phyloP scores from a whole-genome alignment of 1,284 basidiomycete species.

The Rhodotorula sp. region DNA sequence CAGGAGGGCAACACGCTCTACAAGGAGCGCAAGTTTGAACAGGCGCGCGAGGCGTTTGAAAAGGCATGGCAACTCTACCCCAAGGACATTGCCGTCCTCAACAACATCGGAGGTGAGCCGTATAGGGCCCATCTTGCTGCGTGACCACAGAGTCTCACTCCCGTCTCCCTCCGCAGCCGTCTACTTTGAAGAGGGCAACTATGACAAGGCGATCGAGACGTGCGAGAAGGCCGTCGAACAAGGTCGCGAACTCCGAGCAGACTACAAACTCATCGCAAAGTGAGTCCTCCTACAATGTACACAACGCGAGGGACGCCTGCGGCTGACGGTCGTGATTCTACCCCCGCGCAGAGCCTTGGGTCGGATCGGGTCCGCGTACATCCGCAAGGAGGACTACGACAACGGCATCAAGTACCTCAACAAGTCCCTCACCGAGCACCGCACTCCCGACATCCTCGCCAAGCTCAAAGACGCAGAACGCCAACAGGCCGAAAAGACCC shows the following conservation, averaged over 20 bases:
- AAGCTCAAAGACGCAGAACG: constrained; percentile 87
- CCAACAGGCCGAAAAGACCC: constrained; percentile 70
- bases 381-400: constrained; percentile 72
- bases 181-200: constrained; percentile 90
- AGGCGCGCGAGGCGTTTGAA: constrained; percentile 51
- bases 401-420: constrained; percentile 84
- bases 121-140: not conserved
- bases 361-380: constrained; percentile 81
- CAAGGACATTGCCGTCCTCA: constrained; percentile 90
- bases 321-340: not conserved
- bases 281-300: constrained; percentile 24
- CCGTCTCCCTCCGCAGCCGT: constrained; percentile 60
- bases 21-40: constrained; percentile 58
- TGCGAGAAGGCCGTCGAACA: constrained; percentile 95
- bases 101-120: constrained; percentile 74
- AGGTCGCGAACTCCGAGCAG: constrained; percentile 64
- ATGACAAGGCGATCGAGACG: constrained; percentile 82
- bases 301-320: rapidly evolving
- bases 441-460: constrained; percentile 86
- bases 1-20: constrained; percentile 76
- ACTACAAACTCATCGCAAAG: constrained; percentile 61
- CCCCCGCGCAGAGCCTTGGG: constrained; percentile 67
- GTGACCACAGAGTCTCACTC: not conserved
- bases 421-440: constrained; percentile 87
- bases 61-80: constrained; percentile 84